Percentiles rank a stretch among this genome's conserved stretches.
These are phyloP conservation scores for Ascoidea asiatica DNA, from an alignment of 805 yeast species.

Conservation along the genomic window DNA sequence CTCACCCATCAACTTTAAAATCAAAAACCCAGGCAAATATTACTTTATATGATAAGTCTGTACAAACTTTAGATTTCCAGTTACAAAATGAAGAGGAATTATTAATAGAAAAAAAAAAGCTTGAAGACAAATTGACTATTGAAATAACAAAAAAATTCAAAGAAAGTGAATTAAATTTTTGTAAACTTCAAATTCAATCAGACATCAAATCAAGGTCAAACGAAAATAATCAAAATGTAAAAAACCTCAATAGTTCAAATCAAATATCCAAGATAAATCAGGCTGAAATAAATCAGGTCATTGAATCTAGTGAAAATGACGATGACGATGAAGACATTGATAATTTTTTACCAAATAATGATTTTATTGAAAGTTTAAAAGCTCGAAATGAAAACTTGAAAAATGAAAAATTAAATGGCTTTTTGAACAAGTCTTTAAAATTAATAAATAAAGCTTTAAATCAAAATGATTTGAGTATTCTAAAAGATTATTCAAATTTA, in stretches of 20 bases:
- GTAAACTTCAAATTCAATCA: neutral
- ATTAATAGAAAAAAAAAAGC: neutral
- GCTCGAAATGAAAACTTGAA: neutral
- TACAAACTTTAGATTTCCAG: slow-evolving; percentile 7
- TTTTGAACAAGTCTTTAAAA: slow-evolving; percentile 8
- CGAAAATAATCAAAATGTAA: neutral
- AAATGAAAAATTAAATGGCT: neutral
- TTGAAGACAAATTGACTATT: slow-evolving; percentile 1
- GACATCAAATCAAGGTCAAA: neutral
- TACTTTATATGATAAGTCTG: slow-evolving; percentile 6
- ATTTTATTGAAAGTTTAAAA: slow-evolving; percentile 15
- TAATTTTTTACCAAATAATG: neutral
- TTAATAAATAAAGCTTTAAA: slow-evolving; percentile 5
- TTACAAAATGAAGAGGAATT: slow-evolving; percentile 4
- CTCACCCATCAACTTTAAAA: no score
- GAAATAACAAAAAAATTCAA: slow-evolving; percentile 1
- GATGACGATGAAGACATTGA: slow-evolving; percentile 46
- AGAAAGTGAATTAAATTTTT: slow-evolving; percentile 8
- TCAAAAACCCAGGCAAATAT: neutral
- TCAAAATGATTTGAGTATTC: slow-evolving; percentile 1
- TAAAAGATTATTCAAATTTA: neutral
- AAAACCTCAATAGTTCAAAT: no score
- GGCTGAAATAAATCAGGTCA: slow-evolving; percentile 64
- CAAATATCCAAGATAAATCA: no score
- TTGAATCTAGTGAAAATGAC: slow-evolving; percentile 49